phyloP scores from a whole-genome alignment of 2,329 filamentous ascomycete genomes.

The Fusarium decemcellulare region DNA sequence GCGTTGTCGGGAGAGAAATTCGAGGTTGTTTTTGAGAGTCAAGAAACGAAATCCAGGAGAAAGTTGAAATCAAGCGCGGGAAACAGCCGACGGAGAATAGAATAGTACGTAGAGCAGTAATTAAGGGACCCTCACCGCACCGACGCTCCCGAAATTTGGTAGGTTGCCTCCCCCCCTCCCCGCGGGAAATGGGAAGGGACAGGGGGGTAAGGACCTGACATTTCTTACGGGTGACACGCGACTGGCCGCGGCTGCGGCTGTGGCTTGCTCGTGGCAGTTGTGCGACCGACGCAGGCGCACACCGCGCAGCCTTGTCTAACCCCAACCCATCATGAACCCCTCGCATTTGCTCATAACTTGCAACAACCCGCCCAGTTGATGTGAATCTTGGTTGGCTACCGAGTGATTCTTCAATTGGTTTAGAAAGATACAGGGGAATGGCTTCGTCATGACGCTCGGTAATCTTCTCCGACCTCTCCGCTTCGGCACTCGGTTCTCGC shows the following conservation, averaged over 20 bases:
- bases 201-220: background rate
- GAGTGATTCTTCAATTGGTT: background rate
- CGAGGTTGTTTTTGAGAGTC: background rate
- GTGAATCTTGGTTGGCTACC: too few species aligned
- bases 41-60: conserved; percentile 31
- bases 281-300: background rate
- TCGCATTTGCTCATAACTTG: background rate
- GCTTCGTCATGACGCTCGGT: conserved; percentile 18
- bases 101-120: background rate
- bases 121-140: conserved; percentile 35
- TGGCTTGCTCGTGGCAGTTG: conserved; percentile 35
- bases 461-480: conserved; percentile 23
- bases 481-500: conserved; percentile 1
- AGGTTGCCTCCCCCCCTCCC: conserved; percentile 16
- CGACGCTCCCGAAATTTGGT: conserved; percentile 40
- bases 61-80: conserved; percentile 17
- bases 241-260: conserved; percentile 19
- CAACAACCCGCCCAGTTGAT: too few species aligned
- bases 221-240: background rate
- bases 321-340: conserved; percentile 18
- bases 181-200: conserved; percentile 6
- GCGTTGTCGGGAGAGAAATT: background rate
- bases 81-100: conserved; percentile 18
- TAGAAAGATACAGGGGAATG: background rate
- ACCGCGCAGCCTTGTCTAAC: conserved; percentile 19